These are phyloP conservation scores for Dendrobium huoshanense DNA, from an alignment of 106 monocot genomes.

Conservation along the genomic window DNA sequence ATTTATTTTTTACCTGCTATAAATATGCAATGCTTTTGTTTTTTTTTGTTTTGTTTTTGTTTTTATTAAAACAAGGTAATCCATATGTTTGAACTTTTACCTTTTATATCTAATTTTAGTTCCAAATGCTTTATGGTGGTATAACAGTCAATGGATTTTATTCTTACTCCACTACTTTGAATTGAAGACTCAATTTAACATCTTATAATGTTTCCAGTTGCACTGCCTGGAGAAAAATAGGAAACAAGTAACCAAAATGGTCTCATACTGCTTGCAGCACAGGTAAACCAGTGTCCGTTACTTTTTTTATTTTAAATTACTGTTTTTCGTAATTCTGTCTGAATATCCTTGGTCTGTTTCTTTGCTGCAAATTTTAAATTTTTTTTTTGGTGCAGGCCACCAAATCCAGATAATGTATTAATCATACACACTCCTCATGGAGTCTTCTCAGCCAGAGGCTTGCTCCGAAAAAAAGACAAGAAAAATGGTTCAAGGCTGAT, in stretches of 20 bases:
- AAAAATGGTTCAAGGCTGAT: slow-evolving; percentile 43
- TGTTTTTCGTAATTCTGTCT: neutral
- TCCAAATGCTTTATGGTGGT: neutral
- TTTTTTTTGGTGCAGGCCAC: slow-evolving; percentile 45
- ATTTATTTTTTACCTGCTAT: neutral
- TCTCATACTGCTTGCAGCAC: slow-evolving; percentile 88
- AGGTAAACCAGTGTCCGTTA: slow-evolving; percentile 32
- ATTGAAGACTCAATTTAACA: neutral
- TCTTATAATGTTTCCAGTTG: slow-evolving; percentile 45
- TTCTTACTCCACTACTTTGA: neutral
- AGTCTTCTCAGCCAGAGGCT: slow-evolving; percentile 59
- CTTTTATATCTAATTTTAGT: neutral
- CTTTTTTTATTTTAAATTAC: neutral
- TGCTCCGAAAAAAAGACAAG: slow-evolving; percentile 51
- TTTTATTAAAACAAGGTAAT: neutral
- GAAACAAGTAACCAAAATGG: slow-evolving; percentile 72
- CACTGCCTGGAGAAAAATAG: slow-evolving; percentile 70
- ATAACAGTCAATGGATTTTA: neutral
- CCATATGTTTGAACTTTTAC: neutral
- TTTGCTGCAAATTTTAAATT: neutral
- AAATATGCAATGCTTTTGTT: neutral
- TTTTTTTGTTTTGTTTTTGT: too few species aligned
- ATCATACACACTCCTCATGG: slow-evolving; percentile 57
- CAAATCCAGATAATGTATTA: slow-evolving; percentile 76
- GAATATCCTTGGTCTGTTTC: neutral